These are phyloP conservation scores for Tylopilus felleus DNA, from an alignment of 768 basidiomycete genomes.

Conservation along the genomic window DNA sequence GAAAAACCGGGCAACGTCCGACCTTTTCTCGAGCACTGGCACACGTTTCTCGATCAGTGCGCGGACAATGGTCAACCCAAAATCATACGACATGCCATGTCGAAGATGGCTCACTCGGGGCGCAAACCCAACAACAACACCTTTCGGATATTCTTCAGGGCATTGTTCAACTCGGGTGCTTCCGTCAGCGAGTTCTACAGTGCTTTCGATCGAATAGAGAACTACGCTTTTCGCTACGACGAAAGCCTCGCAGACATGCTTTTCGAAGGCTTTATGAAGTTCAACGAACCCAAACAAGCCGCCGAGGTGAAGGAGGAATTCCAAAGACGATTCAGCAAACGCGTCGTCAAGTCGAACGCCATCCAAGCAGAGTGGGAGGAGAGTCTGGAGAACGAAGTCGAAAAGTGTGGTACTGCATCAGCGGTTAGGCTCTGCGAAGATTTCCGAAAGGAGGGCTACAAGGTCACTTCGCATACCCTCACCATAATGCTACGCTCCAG, in stretches of 20 bases:
- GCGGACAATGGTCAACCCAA: conserved; percentile 25
- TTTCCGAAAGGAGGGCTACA: conserved; percentile 33
- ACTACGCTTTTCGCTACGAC: conserved; percentile 43
- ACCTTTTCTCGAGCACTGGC: conserved; percentile 54
- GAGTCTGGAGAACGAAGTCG: conserved; percentile 28
- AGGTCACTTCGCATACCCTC: conserved; percentile 31
- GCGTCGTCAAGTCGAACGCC: conserved; percentile 26
- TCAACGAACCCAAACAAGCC: conserved; percentile 36
- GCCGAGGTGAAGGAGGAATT: conserved; percentile 40
- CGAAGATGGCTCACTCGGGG: conserved; percentile 38
- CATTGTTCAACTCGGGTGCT: conserved; percentile 36
- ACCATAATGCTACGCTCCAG: conserved; percentile 43
- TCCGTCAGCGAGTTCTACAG: conserved; percentile 34
- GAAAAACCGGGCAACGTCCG: conserved; percentile 42
- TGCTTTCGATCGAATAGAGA: conserved; percentile 47
- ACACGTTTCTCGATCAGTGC: conserved; percentile 47
- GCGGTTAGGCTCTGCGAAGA: conserved; percentile 36
- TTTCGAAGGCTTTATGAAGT: conserved; percentile 41
- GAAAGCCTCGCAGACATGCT: conserved; percentile 40
- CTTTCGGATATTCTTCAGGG: conserved; percentile 47
- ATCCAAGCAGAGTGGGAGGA: conserved; percentile 30
- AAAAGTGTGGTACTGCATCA: conserved; percentile 32
- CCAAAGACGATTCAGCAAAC: conserved; percentile 29
- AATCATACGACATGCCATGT: conserved; percentile 30
- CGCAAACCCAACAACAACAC: conserved; percentile 44